These are phyloP conservation scores for Chrysoporthe puriensis DNA, from an alignment of 2,329 filamentous ascomycete genomes.

Conservation along the genomic window DNA sequence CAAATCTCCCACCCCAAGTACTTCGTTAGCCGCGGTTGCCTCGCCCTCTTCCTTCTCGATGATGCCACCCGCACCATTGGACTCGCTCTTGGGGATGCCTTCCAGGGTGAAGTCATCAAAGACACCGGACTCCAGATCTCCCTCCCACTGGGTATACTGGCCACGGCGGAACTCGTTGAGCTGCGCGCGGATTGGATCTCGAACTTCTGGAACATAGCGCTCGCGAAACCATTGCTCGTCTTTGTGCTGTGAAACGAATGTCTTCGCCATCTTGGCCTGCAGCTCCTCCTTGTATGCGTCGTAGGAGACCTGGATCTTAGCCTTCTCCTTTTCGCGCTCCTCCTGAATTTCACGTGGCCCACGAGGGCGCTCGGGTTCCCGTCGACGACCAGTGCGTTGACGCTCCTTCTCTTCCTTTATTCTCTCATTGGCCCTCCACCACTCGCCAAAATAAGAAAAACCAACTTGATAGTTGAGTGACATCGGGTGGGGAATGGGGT, in stretches of 20 bases:
- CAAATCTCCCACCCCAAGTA: slow-evolving; percentile 88
- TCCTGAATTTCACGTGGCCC: slow-evolving; percentile 69
- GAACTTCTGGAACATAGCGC: slow-evolving; percentile 83
- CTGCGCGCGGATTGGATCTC: slow-evolving; percentile 73
- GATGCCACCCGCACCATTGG: slow-evolving; percentile 80
- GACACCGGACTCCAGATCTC: slow-evolving; percentile 78
- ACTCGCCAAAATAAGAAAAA: slow-evolving; percentile 84
- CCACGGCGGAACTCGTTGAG: slow-evolving; percentile 79
- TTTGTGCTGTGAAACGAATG: slow-evolving; percentile 91
- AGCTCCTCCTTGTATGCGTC: slow-evolving; percentile 70
- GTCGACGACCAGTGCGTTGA: slow-evolving; percentile 68
- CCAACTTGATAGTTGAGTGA: slow-evolving; percentile 79
- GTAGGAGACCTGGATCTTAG: slow-evolving; percentile 73
- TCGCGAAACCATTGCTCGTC: slow-evolving; percentile 98
- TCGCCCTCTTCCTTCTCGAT: slow-evolving; percentile 96
- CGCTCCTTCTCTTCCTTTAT: slow-evolving; percentile 83
- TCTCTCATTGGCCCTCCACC: slow-evolving; percentile 82
- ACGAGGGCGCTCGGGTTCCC: slow-evolving; percentile 65
- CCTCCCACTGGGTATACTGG: slow-evolving; percentile 85
- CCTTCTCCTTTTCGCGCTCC: slow-evolving; percentile 78
- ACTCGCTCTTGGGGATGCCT: slow-evolving; percentile 91
- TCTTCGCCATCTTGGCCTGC: slow-evolving; percentile 79
- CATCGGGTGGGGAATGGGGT: slow-evolving; percentile 73
- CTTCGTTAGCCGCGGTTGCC: slow-evolving; percentile 86
- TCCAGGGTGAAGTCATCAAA: slow-evolving; percentile 97